Percentiles rank a stretch among this genome's conserved stretches.
Evolutionary conservation across 176 grass and related monocot species (phyloP).

Genomic region (Dactylis glomerata): DNA sequence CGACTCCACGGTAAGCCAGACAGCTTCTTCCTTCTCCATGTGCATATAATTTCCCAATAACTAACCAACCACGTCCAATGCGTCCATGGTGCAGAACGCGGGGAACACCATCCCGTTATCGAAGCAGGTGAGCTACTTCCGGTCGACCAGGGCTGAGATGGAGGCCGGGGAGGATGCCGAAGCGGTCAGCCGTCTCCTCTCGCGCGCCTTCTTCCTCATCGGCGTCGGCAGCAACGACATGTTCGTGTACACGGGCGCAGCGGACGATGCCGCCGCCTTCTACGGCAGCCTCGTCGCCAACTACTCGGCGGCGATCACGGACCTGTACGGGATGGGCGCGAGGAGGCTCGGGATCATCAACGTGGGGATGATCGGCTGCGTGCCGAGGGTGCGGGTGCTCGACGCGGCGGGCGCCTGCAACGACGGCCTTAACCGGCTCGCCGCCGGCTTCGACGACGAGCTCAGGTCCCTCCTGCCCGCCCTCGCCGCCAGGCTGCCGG

Average conservation of each 20-base stretch:
- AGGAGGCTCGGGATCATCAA: slow-evolving; percentile 44
- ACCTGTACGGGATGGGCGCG: slow-evolving; percentile 32
- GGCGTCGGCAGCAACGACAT: slow-evolving; percentile 37
- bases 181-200: background rate
- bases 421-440: slow-evolving; percentile 31
- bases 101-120: slow-evolving; percentile 35
- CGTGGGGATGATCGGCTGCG: slow-evolving; percentile 29
- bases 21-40: too few relatives aligned
- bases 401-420: slow-evolving; percentile 24
- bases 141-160: slow-evolving; percentile 25
- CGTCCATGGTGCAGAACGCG: background rate
- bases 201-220: slow-evolving; percentile 35
- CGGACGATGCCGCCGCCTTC: background rate
- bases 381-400: background rate
- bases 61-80: background rate
- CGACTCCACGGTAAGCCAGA: slow-evolving; percentile 23
- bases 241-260: background rate
- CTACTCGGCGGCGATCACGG: slow-evolving; percentile 25
- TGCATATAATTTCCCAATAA: too few relatives aligned
- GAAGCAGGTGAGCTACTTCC: slow-evolving; percentile 25
- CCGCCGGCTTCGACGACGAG: slow-evolving; percentile 30
- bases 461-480: background rate
- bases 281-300: slow-evolving; percentile 18
- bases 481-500: slow-evolving; percentile 27
- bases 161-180: background rate